Evolutionary conservation across 306 rosid genomes (phyloP).

Genomic region (Vigna hirtella): DNA sequence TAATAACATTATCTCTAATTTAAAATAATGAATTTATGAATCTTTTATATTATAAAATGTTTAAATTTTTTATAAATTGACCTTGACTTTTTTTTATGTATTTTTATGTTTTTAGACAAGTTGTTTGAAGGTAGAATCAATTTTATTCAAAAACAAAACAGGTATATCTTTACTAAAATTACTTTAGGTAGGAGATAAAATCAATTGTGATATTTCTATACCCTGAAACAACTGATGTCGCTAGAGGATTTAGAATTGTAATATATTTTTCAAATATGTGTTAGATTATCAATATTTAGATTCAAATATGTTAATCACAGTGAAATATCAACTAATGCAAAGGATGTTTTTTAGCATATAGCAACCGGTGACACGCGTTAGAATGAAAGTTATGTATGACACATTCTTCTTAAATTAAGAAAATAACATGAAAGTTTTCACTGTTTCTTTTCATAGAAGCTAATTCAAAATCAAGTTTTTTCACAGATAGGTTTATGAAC

Average conservation of each 20-base stretch:
- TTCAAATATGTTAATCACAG: not conserved
- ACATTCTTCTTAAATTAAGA: too few relatives aligned
- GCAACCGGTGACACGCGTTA: too few relatives aligned
- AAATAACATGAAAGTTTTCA: too few relatives aligned
- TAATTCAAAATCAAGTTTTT: too few relatives aligned
- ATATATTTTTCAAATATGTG: not conserved
- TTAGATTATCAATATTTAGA: constrained; percentile 4
- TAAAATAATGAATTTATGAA: too few relatives aligned
- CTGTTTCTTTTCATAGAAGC: too few relatives aligned
- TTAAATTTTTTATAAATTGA: too few relatives aligned
- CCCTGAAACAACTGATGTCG: not conserved
- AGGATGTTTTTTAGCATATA: too few relatives aligned
- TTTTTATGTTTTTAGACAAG: not conserved
- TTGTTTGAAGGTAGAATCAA: not conserved
- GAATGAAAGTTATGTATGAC: too few relatives aligned
- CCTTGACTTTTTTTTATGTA: not conserved
- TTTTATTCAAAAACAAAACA: not conserved
- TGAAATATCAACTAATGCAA: not conserved
- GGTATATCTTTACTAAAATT: not conserved
- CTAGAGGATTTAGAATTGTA: not conserved
- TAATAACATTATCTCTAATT: too few relatives aligned
- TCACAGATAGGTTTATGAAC: too few relatives aligned
- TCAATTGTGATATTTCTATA: not conserved
- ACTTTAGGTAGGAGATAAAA: not conserved
- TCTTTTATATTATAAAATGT: too few relatives aligned